Percentiles rank a stretch among this genome's conserved stretches.
Evolutionary conservation across 2,329 filamentous ascomycete genomes (phyloP).

Genomic region (Cucurbitaria berberidis): DNA sequence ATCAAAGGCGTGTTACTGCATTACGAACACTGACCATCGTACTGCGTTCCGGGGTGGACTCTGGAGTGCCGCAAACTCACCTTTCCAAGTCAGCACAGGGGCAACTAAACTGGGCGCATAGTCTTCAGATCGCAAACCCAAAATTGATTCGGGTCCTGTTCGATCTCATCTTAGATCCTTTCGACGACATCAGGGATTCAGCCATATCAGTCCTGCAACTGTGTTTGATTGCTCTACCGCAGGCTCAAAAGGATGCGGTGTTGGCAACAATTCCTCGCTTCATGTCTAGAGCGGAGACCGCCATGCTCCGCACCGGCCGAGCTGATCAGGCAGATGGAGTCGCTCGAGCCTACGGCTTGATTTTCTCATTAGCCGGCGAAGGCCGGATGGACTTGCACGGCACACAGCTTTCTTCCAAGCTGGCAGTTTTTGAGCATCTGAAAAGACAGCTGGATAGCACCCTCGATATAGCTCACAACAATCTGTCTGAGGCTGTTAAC

Average conservation of each 20-base stretch:
- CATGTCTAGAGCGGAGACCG: conserved; percentile 53
- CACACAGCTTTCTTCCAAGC: conserved; percentile 29
- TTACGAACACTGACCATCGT: conserved; percentile 73
- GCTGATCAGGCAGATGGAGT: conserved; percentile 94
- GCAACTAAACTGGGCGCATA: conserved; percentile 58
- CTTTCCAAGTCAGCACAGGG: conserved; percentile 58
- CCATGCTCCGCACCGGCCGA: conserved; percentile 74
- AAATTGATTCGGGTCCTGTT: conserved; percentile 67
- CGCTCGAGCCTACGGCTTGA: conserved; percentile 74
- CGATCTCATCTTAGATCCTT: conserved; percentile 85
- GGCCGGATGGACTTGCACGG: conserved; percentile 6
- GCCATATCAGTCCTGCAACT: conserved; percentile 55
- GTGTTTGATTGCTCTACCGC: conserved; percentile 30
- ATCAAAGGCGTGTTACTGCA: conserved; percentile 85
- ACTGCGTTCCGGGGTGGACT: conserved; percentile 72
- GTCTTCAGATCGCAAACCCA: conserved; percentile 52
- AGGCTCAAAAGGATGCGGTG: conserved; percentile 12
- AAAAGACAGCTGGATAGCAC: conserved; percentile 69
- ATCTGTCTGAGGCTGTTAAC: conserved; percentile 67
- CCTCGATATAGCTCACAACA: conserved; percentile 64
- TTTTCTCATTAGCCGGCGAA: conserved; percentile 63
- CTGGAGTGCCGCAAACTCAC: conserved; percentile 46
- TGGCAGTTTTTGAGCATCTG: conserved; percentile 63
- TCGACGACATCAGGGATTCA: conserved; percentile 81
- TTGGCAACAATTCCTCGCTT: conserved; percentile 31